Evolutionary conservation across 1,284 basidiomycete species (phyloP), one percentile per base, ranked within the genome.

Genomic region (Cryptococcus depauperatus): DNA sequence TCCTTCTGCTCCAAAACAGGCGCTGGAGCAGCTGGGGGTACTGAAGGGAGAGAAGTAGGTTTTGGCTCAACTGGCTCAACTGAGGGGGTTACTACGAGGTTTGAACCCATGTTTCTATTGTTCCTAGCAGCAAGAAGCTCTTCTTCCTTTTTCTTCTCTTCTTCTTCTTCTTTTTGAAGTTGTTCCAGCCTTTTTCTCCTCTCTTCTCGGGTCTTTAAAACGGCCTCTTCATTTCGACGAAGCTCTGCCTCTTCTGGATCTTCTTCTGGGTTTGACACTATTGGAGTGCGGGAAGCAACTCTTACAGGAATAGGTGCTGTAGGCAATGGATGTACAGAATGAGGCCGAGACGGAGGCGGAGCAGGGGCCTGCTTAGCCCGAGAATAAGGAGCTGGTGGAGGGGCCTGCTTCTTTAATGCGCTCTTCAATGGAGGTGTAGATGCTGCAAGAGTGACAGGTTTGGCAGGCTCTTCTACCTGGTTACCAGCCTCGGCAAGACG

Each of bases 141-240:
- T 58, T 82, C 82, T 52, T 85, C 82, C 45, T 78, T 77, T 28
- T 73, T 69, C 25, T 75, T 70, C 19, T 79, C 80, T 50, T 84
- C 82, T 58, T 81, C 80, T 56, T 86, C 83, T 59, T 86, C 80
- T 51, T 74, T 71, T 66, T 88, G 84, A 5, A 88, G 74, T 56
- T 79, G 76, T 39, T 79, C 76, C 37, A 86, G 61, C 23, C 57
- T 75, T 37, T 76, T 81, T 16, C 74, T 75, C 2, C 83, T 77
- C 35, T 78, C 82, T 55, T 80, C 82, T 10, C 79, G 77, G 51
- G 79, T 79, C 66, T 83, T 85, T 40, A 75, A 73, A 19, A 85
- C 58, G 3, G 75, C 76, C 52, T 77, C 82, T 63, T 85, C 81
- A n/a, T 80, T 76, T 11, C 73, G 74, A 47, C 75, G 76, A 13